Percentiles rank a stretch among this genome's conserved stretches.
Evolutionary conservation across 2,329 filamentous ascomycete species (phyloP).

Genomic region (Aspergillus caelatus): DNA sequence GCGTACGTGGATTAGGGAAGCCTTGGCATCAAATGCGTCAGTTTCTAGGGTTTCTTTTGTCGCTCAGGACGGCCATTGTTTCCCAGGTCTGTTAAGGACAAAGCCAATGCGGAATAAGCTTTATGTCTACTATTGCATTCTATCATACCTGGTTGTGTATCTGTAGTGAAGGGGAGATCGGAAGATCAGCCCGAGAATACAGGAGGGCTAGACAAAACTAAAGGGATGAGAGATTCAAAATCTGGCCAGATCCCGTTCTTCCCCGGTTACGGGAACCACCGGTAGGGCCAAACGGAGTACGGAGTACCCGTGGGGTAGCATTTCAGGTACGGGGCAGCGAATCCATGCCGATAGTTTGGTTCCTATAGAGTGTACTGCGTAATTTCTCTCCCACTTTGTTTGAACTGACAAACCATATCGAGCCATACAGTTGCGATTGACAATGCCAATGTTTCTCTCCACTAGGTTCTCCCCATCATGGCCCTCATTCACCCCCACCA

Average conservation of each 20-base stretch:
- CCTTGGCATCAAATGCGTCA: constrained; percentile 1
- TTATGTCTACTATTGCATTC: not conserved
- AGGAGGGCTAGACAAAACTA: no score
- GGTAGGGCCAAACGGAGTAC: not conserved
- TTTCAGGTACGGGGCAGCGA: constrained; percentile 3
- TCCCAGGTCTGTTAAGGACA: not conserved
- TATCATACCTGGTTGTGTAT: not conserved
- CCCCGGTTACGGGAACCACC: constrained; percentile 1
- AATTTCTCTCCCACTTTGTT: not conserved
- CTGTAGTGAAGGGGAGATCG: not conserved
- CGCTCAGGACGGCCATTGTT: not conserved
- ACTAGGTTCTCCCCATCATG: not conserved
- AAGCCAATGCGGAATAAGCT: not conserved
- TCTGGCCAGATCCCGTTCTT: not conserved
- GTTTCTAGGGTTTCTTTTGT: not conserved
- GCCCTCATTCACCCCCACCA: not conserved
- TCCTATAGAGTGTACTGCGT: not conserved
- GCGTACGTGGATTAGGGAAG: not conserved
- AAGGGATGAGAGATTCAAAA: not conserved
- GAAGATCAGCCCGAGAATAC: not conserved
- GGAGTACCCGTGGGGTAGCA: constrained; percentile 3
- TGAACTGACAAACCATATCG: not conserved
- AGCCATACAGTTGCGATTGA: not conserved
- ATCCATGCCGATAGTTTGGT: not conserved
- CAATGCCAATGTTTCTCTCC: not conserved